phyloP scores from a whole-genome alignment of 345 rosid genomes.

The Citropsis articulata region DNA sequence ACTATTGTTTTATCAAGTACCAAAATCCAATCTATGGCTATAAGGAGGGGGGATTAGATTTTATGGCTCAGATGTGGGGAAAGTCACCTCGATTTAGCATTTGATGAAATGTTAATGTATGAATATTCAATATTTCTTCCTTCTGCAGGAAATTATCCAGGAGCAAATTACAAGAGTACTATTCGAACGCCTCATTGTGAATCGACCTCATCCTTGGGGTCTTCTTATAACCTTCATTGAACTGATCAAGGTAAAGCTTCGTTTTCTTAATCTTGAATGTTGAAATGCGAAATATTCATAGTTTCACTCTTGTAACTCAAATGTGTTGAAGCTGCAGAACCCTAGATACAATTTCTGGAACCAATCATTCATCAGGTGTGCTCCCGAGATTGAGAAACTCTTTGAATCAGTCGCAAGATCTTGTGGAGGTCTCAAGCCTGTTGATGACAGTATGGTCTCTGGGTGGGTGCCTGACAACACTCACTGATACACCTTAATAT shows the following conservation, averaged over 20 bases:
- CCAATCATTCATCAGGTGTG: conserved; percentile 72
- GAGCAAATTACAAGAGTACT: conserved; percentile 97
- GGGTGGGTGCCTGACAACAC: conserved; percentile 64
- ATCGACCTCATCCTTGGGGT: conserved; percentile 99
- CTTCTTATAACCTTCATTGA: conserved; percentile 97
- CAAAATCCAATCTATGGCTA: no score
- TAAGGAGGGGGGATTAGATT: not conserved
- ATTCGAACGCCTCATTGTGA: conserved; percentile 92
- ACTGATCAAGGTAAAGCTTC: conserved; percentile 70
- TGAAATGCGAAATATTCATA: not conserved
- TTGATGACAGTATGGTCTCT: conserved; percentile 73
- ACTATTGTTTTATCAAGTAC: no score
- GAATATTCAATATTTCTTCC: not conserved
- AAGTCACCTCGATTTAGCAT: not conserved
- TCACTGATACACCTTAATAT: conserved; percentile 24
- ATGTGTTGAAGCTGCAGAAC: conserved; percentile 38
- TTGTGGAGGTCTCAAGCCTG: conserved; percentile 74
- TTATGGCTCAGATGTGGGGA: not conserved
- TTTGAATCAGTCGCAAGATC: conserved; percentile 84
- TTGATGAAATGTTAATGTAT: not conserved
- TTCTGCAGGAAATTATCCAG: conserved; percentile 79
- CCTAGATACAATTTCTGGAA: conserved; percentile 87
- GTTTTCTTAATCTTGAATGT: not conserved
- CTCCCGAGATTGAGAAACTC: conserved; percentile 87
- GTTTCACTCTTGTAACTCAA: not conserved